phyloP scores from a whole-genome alignment of 306 rosid genomes.

The Gastrolobium villosum region DNA sequence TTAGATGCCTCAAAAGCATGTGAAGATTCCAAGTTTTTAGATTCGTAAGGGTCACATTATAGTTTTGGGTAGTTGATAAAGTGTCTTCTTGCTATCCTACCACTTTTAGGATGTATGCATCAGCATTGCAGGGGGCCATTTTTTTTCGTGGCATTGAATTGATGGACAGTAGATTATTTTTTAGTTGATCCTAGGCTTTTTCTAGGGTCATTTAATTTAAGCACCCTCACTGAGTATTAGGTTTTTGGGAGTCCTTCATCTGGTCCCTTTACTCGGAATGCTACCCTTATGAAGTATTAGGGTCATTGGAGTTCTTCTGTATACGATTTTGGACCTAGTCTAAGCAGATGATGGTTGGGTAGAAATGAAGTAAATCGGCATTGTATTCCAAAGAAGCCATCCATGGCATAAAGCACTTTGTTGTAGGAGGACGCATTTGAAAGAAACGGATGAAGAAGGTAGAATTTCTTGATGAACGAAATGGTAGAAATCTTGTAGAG shows the following conservation, averaged over 20 bases:
- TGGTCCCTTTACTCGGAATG: background rate
- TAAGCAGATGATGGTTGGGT: constrained; percentile 10
- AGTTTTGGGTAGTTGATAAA: constrained; percentile 45
- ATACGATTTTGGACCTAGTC: constrained; percentile 16
- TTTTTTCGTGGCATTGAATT: constrained; percentile 13
- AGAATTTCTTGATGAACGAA: background rate
- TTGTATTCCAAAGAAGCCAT: constrained; percentile 20
- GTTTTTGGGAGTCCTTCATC: constrained; percentile 11
- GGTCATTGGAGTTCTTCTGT: constrained; percentile 8
- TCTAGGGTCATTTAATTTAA: constrained; percentile 17
- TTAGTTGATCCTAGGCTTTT: background rate
- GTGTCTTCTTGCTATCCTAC: constrained; percentile 45
- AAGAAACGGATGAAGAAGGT: background rate
- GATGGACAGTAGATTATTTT: constrained; percentile 12
- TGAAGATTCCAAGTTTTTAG: constrained; percentile 44
- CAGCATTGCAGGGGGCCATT: constrained; percentile 29
- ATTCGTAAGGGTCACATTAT: constrained; percentile 44
- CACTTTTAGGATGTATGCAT: constrained; percentile 41
- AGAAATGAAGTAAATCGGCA: constrained; percentile 13
- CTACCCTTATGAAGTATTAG: background rate
- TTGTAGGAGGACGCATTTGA: background rate
- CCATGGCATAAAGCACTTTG: background rate
- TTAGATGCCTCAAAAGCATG: constrained; percentile 51
- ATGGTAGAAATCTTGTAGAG: constrained; percentile 2
- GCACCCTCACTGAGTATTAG: constrained; percentile 10